Evolutionary conservation across 306 rosid genomes (phyloP).

Genomic region (Hippophae gyantsensis): DNA sequence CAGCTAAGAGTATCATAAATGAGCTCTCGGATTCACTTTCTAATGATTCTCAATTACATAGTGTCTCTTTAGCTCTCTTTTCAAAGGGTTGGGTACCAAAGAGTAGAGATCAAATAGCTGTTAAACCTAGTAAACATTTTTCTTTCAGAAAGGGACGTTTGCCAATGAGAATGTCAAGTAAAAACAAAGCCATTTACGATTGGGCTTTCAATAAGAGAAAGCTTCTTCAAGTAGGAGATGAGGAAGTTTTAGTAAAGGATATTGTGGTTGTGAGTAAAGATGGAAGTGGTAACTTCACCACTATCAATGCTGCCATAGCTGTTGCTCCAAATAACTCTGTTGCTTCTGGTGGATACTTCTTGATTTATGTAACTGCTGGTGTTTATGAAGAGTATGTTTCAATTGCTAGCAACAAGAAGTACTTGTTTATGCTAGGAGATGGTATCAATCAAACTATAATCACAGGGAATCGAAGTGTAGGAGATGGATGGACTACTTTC

Average conservation of each 20-base stretch:
- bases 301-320: conserved; percentile 20
- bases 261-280: conserved; percentile 29
- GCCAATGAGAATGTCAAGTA: conserved; percentile 21
- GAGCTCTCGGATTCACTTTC: conserved; percentile 9
- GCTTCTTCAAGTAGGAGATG: conserved; percentile 15
- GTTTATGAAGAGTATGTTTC: conserved; percentile 28
- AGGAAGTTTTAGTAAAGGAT: conserved; percentile 19
- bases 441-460: conserved; percentile 35
- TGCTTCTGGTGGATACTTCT: conserved; percentile 31
- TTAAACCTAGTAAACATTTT: conserved; percentile 4
- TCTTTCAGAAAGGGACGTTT: conserved; percentile 17
- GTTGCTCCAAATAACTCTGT: conserved; percentile 32
- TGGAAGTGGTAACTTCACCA: conserved; percentile 24
- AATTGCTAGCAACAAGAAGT: conserved; percentile 22
- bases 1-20: conserved; percentile 6
- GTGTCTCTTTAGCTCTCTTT: conserved; percentile 23
- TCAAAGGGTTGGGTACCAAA: conserved; percentile 33
- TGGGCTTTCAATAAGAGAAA: conserved; percentile 14
- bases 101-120: conserved; percentile 2
- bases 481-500: conserved; percentile 29
- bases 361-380: conserved; percentile 32
- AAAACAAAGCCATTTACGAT: conserved; percentile 10
- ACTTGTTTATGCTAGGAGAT: conserved; percentile 35
- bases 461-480: conserved; percentile 30
- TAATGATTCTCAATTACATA: conserved; percentile 18